These are phyloP conservation scores for Phytophthora palmivora DNA, from an alignment of 352 stramenopile species.

Conservation along the genomic window DNA sequence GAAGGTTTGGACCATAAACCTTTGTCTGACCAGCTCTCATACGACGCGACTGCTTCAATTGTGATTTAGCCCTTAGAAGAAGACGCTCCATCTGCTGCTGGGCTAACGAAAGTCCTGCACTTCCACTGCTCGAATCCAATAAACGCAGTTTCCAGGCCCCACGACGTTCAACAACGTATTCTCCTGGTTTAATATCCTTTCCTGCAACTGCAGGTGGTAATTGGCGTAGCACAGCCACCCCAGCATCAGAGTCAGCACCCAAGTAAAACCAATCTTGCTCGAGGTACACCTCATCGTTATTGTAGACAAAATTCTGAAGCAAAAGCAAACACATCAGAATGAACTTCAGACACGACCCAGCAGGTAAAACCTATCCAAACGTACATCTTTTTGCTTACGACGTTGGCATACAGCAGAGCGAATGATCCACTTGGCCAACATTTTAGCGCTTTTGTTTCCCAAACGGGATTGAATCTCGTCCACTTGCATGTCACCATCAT, in stretches of 20 bases:
- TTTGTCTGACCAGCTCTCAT: constrained; percentile 68
- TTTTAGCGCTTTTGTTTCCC: constrained; percentile 77
- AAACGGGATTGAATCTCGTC: constrained; percentile 84
- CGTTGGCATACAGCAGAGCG: constrained; percentile 62
- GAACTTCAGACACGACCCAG: neutral
- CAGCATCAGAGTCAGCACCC: constrained; percentile 67
- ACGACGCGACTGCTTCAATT: constrained; percentile 80
- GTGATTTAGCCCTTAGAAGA: constrained; percentile 71
- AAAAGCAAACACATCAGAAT: neutral
- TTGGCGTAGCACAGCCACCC: constrained; percentile 70
- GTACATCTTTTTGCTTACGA: constrained; percentile 59
- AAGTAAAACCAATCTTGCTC: constrained; percentile 90
- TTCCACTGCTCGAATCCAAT: constrained; percentile 73
- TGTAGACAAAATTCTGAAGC: constrained; percentile 81
- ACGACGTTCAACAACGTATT: constrained; percentile 76
- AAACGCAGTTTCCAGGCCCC: constrained; percentile 73
- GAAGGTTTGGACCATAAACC: constrained; percentile 49
- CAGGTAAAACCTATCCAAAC: constrained; percentile 6
- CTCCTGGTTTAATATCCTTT: constrained; percentile 55
- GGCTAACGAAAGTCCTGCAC: constrained; percentile 65
- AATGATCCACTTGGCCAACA: constrained; percentile 83
- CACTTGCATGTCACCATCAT: constrained; percentile 75
- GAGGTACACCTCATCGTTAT: constrained; percentile 83
- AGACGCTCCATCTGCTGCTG: constrained; percentile 86
- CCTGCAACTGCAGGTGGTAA: constrained; percentile 40